Evolutionary conservation across 2,329 filamentous ascomycete genomes (phyloP).

Genomic region (Claviceps paspali): DNA sequence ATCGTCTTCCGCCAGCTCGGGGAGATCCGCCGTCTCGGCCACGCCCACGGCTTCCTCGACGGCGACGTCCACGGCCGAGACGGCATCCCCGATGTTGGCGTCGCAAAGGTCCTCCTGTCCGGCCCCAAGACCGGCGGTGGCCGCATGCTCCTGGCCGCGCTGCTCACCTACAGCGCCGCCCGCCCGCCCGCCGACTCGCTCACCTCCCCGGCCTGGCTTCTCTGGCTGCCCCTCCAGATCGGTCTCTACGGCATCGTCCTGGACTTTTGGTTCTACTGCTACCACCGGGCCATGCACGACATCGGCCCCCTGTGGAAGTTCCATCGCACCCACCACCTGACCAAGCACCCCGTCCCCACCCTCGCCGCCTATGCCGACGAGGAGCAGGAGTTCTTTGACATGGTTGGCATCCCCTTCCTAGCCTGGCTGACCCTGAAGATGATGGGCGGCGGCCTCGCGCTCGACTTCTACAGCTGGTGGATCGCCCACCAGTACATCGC

Average conservation of each 20-base stretch:
- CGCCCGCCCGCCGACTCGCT: slow-evolving; percentile 11
- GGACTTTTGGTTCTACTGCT: slow-evolving; percentile 29
- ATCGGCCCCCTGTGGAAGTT: slow-evolving; percentile 24
- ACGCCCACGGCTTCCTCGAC: slow-evolving; percentile 25
- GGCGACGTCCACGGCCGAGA: slow-evolving; percentile 16
- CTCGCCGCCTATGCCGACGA: slow-evolving; percentile 20
- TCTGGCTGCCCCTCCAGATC: slow-evolving; percentile 20
- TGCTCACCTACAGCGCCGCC: too few species aligned
- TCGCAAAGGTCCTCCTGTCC: slow-evolving; percentile 18
- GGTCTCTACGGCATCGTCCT: slow-evolving; percentile 13
- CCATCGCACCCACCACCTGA: slow-evolving; percentile 28
- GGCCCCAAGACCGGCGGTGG: too few species aligned
- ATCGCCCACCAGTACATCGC: slow-evolving; percentile 27
- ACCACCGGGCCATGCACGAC: slow-evolving; percentile 24
- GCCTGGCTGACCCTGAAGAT: too few species aligned
- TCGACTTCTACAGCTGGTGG: slow-evolving; percentile 32
- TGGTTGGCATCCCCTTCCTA: slow-evolving; percentile 23
- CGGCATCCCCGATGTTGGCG: slow-evolving; percentile 24
- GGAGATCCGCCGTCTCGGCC: slow-evolving; percentile 22
- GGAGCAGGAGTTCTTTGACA: slow-evolving; percentile 27
- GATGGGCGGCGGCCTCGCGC: slow-evolving; percentile 16
- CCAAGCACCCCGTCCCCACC: slow-evolving; percentile 24
- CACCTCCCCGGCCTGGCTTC: slow-evolving; percentile 15
- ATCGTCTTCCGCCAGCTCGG: slow-evolving; percentile 24
- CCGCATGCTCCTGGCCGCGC: too few species aligned